These are phyloP conservation scores for Eutrema japonicum DNA, from an alignment of 345 rosid species.

Conservation along the genomic window DNA sequence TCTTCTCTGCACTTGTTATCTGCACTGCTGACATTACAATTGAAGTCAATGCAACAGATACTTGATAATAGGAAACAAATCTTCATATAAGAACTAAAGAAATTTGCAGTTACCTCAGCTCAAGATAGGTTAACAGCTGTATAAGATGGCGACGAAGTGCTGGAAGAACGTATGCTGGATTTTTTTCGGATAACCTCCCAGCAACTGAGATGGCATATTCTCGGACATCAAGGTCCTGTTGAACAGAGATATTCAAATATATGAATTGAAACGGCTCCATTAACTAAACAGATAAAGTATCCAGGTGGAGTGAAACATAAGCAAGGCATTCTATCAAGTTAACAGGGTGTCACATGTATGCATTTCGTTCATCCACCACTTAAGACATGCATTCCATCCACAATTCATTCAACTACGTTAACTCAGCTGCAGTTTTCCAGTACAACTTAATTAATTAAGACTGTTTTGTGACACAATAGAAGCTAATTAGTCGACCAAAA, in stretches of 20 bases:
- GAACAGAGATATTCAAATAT: conserved; percentile 36
- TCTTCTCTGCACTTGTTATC: conserved; percentile 98
- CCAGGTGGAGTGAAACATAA: conserved; percentile 24
- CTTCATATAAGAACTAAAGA: conserved; percentile 12
- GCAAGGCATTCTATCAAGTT: conserved; percentile 27
- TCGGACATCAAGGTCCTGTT: conserved; percentile 92
- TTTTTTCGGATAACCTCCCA: conserved; percentile 94
- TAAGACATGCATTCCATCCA: conserved; percentile 24
- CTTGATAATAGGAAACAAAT: conserved; percentile 25
- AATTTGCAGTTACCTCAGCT: conserved; percentile 68
- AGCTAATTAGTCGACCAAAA: conserved; percentile 25
- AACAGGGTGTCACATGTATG: conserved; percentile 17
- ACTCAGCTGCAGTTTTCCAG: conserved; percentile 24
- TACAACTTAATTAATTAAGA: conserved; percentile 24
- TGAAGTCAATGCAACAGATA: conserved; percentile 46
- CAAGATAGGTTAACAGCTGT: conserved; percentile 92
- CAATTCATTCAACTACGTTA: conserved; percentile 13
- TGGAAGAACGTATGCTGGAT: conserved; percentile 99
- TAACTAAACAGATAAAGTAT: conserved; percentile 8
- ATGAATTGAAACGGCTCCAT: conserved; percentile 25
- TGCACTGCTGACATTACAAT: conserved; percentile 78
- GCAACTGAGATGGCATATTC: conserved; percentile 94
- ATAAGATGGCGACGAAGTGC: conserved; percentile 99
- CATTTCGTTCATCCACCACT: conserved; percentile 25
- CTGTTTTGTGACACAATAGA: conserved; percentile 18